Evolutionary conservation across 2,329 filamentous ascomycete species (phyloP), one percentile per base, ranked within the genome.

Genomic region (Fusarium musae): DNA sequence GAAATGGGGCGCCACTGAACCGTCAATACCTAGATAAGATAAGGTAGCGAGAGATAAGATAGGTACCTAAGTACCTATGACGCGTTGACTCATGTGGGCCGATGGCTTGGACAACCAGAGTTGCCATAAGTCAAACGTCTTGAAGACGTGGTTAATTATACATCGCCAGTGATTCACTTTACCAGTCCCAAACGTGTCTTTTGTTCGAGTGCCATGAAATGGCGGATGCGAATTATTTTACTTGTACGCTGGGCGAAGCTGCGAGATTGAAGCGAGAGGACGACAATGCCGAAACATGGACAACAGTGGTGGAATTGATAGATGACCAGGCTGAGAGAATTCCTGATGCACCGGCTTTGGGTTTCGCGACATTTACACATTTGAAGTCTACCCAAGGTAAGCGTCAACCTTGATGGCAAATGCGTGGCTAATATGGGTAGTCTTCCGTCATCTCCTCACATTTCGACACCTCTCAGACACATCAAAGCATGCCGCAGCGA

Each of bases 241-340:
- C 86, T 7, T 91, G 89, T 78, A 91, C 89, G 0, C 83, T 92
- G 5, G 89, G 88, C 3, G 84, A 91, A 76, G 88, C 88, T 16
- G 80, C 82, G 2, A 68, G 70, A 4, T 71, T 86, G 23, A 83
- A 81, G 23, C 67, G 76, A 2, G 37, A 69, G 8, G 23, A 57
- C 60, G 6, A 69, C 76, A 16, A 40, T 2, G 10, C 43, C 15
- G 75, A 16, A 4, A 82, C 81, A 36, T 78, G 86, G 84, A 74
- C 80, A 6, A 88, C 84, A 1, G 84, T 90, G 62, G 83, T 84
- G 59, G 79, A 85, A 1, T 83, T 91, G 62, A 78, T 91, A 23
- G 83, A 86, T n/a, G 65, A 79, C 12, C 87, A 88, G 74, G 86
- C 86, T 3, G 66, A 77, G 12, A 37, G 73, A 2, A 74, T 79